Base-by-base conservation (phyloP, 2,329 filamentous ascomycete species). In the Didymellaceae sp. region DNA sequence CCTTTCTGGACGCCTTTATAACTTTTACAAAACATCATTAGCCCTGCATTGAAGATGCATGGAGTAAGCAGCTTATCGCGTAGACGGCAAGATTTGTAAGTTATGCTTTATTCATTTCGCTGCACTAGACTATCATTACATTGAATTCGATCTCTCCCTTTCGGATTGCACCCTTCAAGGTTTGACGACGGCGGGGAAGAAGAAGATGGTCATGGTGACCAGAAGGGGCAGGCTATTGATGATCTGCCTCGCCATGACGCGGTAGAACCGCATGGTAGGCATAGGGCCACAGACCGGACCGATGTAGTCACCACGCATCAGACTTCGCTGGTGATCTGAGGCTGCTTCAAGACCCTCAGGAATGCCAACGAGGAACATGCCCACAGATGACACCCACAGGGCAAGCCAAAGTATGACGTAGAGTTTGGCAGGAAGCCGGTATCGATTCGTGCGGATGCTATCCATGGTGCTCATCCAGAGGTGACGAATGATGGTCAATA, bases 121-220 rank as follows among this genome's bases (percentile, higher is more conserved):
- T n/a, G n/a, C n/a, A n/a, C n/a, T n/a, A n/a, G n/a, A n/a, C n/a
- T n/a, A n/a, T n/a, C n/a, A n/a, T n/a, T n/a, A n/a, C n/a, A n/a
- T n/a, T n/a, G n/a, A n/a, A n/a, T n/a, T n/a, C 22, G 22, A 25
- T 25, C 22, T 10, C 22, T 10, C 6, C 22, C 22, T 6, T 25
- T 10, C 22, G 22, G 6, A n/a, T n/a, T n/a, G n/a, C n/a, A n/a
- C 22, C 10, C 6, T 10, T 25, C 10, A 52, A 9, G 35, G 35
- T 14, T 26, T 41, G 14, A 45, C 43, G 13, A 52, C n/a, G 10
- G 48, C 48, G 2, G 48, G 48, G 38, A 52, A 52, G 37, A 52
- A 45, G 42, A 52, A 52, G 32, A 52, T 52, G 42, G 48, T 46
- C 37, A 46, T n/a, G 2, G 42, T 42, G 10, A 46, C 37, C 37